Base-by-base conservation (phyloP, 2,329 filamentous ascomycete species). In the Arthrobotrys conoides region DNA sequence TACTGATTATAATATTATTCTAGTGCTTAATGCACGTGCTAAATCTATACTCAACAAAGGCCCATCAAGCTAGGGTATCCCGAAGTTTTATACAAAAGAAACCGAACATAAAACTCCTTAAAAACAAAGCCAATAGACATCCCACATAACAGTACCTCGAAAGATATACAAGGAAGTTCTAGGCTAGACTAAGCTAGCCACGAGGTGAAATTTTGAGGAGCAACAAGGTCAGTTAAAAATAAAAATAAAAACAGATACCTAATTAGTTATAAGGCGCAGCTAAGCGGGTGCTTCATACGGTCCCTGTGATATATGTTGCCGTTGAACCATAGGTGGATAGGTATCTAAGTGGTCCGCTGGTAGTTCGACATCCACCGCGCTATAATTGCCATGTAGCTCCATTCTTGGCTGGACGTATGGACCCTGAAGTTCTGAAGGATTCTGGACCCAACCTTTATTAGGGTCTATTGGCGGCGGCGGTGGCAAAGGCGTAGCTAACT, bases 321-420 rank as follows among this genome's bases (percentile, higher is more conserved):
- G 46, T 2, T 18, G 14, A 10, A 3, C 2, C 27, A 27, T 8
- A n/a, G 41, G 66, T 2, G 18, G 3, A 27, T 18, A 55, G n/a
- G 36, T n/a, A 51, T 55, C 2, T 3, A 41, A 36, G 14, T 30
- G 14, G n/a, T 61, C 63, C 2, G 27, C 73, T 2, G 67, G 61
- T 6, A 77, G 22, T 46, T 77, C 73, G 4, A 41, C 49, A 5
- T 63, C 53, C n/a, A 24, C 18, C 9, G 18, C 18, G 14, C 5
- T 48, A 5, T 27, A 33, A 30, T 68, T 41, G 0, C 73, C 66
- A 14, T 71, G 67, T 22, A 77, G 16, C 51, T 77, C 73, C 61
- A 66, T 70, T 22, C 18, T 55, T 14, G 46, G 41, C 5, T 65
- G 18, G 27, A 33, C 55, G 12, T 76, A 38, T 10, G 12, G 36